These are phyloP conservation scores for Cytospora schulzeri DNA, from an alignment of 2,329 filamentous ascomycete species.

Conservation along the genomic window DNA sequence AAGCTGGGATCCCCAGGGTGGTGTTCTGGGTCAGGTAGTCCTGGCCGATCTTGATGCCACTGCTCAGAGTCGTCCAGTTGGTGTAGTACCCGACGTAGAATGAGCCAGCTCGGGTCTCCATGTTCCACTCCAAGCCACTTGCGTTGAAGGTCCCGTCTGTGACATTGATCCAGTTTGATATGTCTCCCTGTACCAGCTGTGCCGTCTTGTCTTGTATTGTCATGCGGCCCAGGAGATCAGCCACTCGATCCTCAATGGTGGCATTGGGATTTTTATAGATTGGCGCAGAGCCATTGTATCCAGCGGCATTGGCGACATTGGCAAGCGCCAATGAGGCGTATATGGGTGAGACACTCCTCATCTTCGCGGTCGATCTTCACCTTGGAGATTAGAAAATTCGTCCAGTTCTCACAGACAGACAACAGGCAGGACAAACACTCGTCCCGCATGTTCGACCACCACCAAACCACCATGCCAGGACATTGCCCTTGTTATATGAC, in stretches of 20 bases:
- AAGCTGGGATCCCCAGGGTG: constrained; percentile 69
- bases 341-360: constrained; percentile 10
- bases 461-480: neutral
- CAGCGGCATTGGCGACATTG: constrained; percentile 22
- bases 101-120: constrained; percentile 65
- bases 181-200: constrained; percentile 70
- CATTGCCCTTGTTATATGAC: constrained; percentile 8
- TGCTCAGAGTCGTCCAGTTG: constrained; percentile 62
- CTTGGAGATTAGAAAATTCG: neutral
- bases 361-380: constrained; percentile 1
- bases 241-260: constrained; percentile 63
- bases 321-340: constrained; percentile 23
- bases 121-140: constrained; percentile 67
- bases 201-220: constrained; percentile 73
- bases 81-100: constrained; percentile 74
- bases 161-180: constrained; percentile 74
- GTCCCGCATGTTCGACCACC: neutral
- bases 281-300: constrained; percentile 33
- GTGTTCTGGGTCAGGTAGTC: constrained; percentile 70
- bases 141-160: constrained; percentile 68
- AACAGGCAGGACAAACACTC: neutral
- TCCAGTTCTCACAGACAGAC: neutral
- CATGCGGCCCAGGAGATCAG: constrained; percentile 72
- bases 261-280: constrained; percentile 67
- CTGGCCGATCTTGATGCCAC: constrained; percentile 65